Conservation (phyloP, 257 asterid species). For the Capsicum baccatum region DNA sequence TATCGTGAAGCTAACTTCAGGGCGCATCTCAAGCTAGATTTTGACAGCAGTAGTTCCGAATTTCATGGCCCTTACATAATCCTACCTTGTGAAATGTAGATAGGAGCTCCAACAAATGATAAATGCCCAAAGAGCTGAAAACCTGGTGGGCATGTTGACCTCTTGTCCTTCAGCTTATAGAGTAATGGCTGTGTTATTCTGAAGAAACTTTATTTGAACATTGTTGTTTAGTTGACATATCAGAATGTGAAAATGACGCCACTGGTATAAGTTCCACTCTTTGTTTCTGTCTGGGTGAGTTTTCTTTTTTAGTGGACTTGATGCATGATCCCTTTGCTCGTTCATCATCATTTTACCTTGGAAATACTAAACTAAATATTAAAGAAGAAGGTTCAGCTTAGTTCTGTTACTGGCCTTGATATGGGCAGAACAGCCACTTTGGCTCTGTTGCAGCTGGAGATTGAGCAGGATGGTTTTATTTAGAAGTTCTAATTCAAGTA, state of each 20-base stretch:
- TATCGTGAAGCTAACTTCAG: not conserved
- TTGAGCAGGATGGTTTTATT: not conserved
- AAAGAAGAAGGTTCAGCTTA: not conserved
- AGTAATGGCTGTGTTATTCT: not conserved
- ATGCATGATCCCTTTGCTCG: constrained; percentile 21
- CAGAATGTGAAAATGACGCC: not conserved
- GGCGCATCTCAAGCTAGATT: not conserved
- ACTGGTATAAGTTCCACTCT: not conserved
- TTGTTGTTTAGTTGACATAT: not conserved
- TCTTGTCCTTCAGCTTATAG: not conserved
- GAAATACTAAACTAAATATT: not conserved
- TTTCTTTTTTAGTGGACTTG: not conserved
- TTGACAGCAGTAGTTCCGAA: not conserved
- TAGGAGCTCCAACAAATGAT: constrained; percentile 17
- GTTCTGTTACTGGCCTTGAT: not conserved
- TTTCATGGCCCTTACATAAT: constrained; percentile 7
- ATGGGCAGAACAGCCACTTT: not conserved
- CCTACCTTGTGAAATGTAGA: not conserved
- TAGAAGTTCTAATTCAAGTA: not conserved
- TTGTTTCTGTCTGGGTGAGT: not conserved
- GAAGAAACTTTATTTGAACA: not conserved
- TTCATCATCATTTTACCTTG: constrained; percentile 2
- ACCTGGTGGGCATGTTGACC: not conserved
- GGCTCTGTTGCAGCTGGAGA: not conserved
- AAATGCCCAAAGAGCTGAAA: not conserved